These are phyloP conservation scores for Posidonia oceanica DNA, from an alignment of 116 monocot species.

Conservation along the genomic window DNA sequence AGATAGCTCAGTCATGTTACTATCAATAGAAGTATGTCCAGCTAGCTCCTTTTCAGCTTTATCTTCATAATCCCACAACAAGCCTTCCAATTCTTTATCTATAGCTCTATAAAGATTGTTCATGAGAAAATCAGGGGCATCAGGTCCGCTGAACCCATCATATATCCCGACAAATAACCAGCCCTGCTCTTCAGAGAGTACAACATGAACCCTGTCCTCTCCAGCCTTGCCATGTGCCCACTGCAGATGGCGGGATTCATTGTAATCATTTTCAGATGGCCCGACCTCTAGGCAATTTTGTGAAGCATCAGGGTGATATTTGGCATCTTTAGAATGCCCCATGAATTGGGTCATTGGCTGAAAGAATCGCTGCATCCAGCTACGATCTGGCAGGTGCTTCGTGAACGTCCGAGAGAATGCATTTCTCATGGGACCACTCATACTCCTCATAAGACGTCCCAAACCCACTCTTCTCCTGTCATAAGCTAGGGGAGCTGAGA, in stretches of 20 bases:
- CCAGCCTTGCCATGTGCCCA: constrained; percentile 99
- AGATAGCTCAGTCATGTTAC: constrained; percentile 8
- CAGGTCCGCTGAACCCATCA: constrained; percentile 96
- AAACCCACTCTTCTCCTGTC: constrained; percentile 28
- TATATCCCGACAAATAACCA: constrained; percentile 98
- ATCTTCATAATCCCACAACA: constrained; percentile 86
- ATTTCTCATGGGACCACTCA: constrained; percentile 67
- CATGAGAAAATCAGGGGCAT: constrained; percentile 98
- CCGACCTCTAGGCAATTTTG: constrained; percentile 32
- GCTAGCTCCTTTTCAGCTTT: constrained; percentile 14
- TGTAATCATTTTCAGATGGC: constrained; percentile 63
- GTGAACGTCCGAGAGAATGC: constrained; percentile 52
- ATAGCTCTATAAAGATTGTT: constrained; percentile 83
- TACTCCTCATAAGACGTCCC: constrained; percentile 44
- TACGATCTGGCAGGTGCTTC: constrained; percentile 15
- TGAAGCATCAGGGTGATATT: constrained; percentile 19
- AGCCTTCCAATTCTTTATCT: constrained; percentile 90
- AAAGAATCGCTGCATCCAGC: constrained; percentile 65
- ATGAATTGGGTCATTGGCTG: constrained; percentile 48
- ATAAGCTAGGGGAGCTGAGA: constrained; percentile 75
- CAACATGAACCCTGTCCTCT: constrained; percentile 95
- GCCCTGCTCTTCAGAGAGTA: constrained; percentile 98
- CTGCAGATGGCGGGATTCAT: constrained; percentile 58
- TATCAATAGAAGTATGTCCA: constrained; percentile 13
- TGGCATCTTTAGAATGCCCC: constrained; percentile 50